These are phyloP conservation scores for Sphenostylis stenocarpa DNA, from an alignment of 306 rosid species.

Conservation along the genomic window DNA sequence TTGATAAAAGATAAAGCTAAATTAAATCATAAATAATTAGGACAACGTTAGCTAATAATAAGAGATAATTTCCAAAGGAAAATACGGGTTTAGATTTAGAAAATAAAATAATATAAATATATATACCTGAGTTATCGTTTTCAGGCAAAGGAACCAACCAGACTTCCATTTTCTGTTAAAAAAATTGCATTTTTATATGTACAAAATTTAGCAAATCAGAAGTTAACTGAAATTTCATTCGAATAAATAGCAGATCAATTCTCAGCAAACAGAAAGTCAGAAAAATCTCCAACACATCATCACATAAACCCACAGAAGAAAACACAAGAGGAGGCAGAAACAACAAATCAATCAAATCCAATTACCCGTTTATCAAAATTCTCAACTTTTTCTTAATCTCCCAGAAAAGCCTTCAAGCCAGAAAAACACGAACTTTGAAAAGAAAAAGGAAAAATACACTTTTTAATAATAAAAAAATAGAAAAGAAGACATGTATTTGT, in stretches of 20 bases:
- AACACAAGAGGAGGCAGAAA: neutral
- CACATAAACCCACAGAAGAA: slow-evolving; percentile 11
- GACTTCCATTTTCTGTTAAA: neutral
- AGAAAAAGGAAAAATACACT: neutral
- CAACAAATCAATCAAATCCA: slow-evolving; percentile 32
- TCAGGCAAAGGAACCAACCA: slow-evolving; percentile 9
- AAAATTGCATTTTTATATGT: slow-evolving; percentile 10
- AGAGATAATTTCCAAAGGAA: slow-evolving; percentile 16
- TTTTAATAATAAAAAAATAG: neutral
- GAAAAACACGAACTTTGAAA: slow-evolving; percentile 29
- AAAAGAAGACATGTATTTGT: neutral
- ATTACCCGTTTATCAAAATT: slow-evolving; percentile 22
- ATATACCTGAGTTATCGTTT: slow-evolving; percentile 24
- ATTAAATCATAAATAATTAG: neutral
- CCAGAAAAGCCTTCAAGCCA: slow-evolving; percentile 27
- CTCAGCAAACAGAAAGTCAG: slow-evolving; percentile 18
- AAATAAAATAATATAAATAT: neutral
- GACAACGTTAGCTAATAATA: neutral
- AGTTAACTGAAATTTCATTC: slow-evolving; percentile 18
- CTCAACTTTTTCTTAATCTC: slow-evolving; percentile 28
- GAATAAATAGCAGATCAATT: slow-evolving; percentile 33
- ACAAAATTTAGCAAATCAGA: slow-evolving; percentile 6
- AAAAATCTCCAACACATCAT: slow-evolving; percentile 15
- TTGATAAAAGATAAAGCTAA: neutral
- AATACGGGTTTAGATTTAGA: slow-evolving; percentile 18